Evolutionary conservation across 2,329 filamentous ascomycete genomes (phyloP).

Genomic region (Ceratocystis alfenasii): DNA sequence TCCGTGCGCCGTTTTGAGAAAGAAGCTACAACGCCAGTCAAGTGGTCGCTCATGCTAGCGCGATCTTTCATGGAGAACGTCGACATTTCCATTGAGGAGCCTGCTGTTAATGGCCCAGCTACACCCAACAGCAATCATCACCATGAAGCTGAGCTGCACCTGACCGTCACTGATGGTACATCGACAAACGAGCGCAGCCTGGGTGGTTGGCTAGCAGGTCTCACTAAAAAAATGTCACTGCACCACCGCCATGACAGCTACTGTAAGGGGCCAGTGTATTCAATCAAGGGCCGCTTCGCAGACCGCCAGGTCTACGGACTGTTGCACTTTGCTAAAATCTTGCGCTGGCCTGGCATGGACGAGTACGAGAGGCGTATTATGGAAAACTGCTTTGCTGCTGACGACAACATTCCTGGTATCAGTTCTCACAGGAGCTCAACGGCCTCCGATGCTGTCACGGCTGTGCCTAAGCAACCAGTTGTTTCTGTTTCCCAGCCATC

Average conservation of each 20-base stretch:
- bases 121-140: not conserved
- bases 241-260: slow-evolving; percentile 26
- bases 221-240: slow-evolving; percentile 42
- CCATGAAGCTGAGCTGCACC: slow-evolving; percentile 23
- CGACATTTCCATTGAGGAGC: slow-evolving; percentile 39
- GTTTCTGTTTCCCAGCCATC: slow-evolving; percentile 7
- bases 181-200: slow-evolving; percentile 18
- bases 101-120: slow-evolving; percentile 19
- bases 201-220: slow-evolving; percentile 45
- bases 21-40: slow-evolving; percentile 48
- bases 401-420: slow-evolving; percentile 5
- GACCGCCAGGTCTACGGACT: slow-evolving; percentile 50
- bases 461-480: slow-evolving; percentile 5
- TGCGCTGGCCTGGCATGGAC: slow-evolving; percentile 52
- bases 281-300: slow-evolving; percentile 43
- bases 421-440: not conserved
- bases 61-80: slow-evolving; percentile 59
- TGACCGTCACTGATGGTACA: slow-evolving; percentile 25
- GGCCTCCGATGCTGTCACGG: not conserved
- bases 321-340: slow-evolving; percentile 49
- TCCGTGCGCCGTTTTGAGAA: slow-evolving; percentile 51
- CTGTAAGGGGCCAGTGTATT: slow-evolving; percentile 32
- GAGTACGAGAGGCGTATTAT: slow-evolving; percentile 38
- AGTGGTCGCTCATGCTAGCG: slow-evolving; percentile 54
- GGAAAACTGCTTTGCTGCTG: slow-evolving; percentile 32